Percentiles rank a stretch among this genome's conserved stretches.
Evolutionary conservation across 805 yeast species (phyloP).

Genomic region (Wickerhamiella azymoides): DNA sequence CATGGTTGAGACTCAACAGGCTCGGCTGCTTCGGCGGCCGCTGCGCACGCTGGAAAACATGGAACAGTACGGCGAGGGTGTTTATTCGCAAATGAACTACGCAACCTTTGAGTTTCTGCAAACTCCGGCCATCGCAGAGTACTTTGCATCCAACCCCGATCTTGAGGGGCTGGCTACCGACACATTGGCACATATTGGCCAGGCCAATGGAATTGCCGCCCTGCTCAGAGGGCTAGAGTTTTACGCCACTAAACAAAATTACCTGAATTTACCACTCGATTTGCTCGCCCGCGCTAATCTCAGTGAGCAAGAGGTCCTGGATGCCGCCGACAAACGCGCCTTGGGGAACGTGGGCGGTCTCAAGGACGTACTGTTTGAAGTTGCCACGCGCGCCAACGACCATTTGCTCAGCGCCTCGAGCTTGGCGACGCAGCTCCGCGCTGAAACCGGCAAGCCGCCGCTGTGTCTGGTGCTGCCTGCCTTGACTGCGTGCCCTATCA

Average conservation of each 20-base stretch:
- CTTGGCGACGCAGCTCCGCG: slow-evolving; percentile 32
- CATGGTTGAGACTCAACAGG: slow-evolving; percentile 43
- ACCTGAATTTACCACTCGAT: slow-evolving; percentile 50
- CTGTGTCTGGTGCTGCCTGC: slow-evolving; percentile 56
- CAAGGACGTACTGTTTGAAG: slow-evolving; percentile 46
- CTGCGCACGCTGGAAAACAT: slow-evolving; percentile 41
- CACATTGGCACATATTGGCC: slow-evolving; percentile 69
- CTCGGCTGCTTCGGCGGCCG: slow-evolving; percentile 35
- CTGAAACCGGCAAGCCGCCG: slow-evolving; percentile 27
- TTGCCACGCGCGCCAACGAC: slow-evolving; percentile 67
- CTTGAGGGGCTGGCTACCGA: slow-evolving; percentile 39
- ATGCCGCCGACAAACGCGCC: slow-evolving; percentile 26
- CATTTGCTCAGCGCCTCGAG: slow-evolving; percentile 56
- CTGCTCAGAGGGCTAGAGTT: slow-evolving; percentile 46
- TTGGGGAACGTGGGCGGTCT: slow-evolving; percentile 16
- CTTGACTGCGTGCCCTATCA: slow-evolving; percentile 52
- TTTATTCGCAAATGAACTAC: slow-evolving; percentile 60
- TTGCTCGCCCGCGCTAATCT: slow-evolving; percentile 37
- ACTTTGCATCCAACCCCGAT: slow-evolving; percentile 34
- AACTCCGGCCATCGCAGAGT: slow-evolving; percentile 24
- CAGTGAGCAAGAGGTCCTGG: slow-evolving; percentile 50
- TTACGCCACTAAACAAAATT: slow-evolving; percentile 38
- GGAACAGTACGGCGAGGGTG: slow-evolving; percentile 70
- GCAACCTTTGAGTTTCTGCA: slow-evolving; percentile 27
- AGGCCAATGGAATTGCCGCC: slow-evolving; percentile 59